phyloP scores from a whole-genome alignment of 768 basidiomycete genomes.

The Tulasnella sp. region DNA sequence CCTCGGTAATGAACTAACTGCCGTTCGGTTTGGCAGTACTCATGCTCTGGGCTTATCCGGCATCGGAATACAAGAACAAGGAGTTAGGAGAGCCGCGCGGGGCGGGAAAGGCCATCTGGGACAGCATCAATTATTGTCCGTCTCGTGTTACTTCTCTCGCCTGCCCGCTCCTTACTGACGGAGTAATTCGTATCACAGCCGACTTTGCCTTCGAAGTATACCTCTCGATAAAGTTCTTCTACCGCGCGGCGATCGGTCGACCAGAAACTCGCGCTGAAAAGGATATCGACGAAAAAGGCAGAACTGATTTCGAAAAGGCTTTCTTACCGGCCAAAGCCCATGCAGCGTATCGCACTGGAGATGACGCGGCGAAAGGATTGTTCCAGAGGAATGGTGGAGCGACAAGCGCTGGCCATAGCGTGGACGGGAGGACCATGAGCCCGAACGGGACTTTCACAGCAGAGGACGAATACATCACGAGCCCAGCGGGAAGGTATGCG shows the following conservation, averaged over 20 bases:
- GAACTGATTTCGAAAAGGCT: slow-evolving; percentile 28
- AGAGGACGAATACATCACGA: not conserved
- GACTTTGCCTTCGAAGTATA: slow-evolving; percentile 67
- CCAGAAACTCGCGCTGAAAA: slow-evolving; percentile 32
- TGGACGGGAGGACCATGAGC: slow-evolving; percentile 12
- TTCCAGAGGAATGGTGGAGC: not conserved
- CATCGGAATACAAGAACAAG: slow-evolving; percentile 53
- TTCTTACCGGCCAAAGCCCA: slow-evolving; percentile 8
- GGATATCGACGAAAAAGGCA: slow-evolving; percentile 21
- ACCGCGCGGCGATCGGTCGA: slow-evolving; percentile 41
- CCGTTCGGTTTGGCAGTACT: slow-evolving; percentile 32
- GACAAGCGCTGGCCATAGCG: not conserved
- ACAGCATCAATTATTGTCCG: slow-evolving; percentile 51
- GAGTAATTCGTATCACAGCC: slow-evolving; percentile 36
- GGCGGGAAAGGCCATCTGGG: slow-evolving; percentile 68
- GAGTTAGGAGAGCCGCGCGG: slow-evolving; percentile 40
- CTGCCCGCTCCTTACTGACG: slow-evolving; percentile 12
- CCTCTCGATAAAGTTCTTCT: slow-evolving; percentile 59
- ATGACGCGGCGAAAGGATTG: not conserved
- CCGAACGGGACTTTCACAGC: not conserved
- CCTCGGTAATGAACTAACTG: not conserved
- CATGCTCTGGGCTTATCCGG: slow-evolving; percentile 83
- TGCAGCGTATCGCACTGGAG: not conserved
- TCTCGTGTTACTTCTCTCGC: not conserved
- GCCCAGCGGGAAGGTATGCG: not conserved